Percentiles rank a stretch among this genome's conserved stretches.
Evolutionary conservation across 2,329 filamentous ascomycete genomes (phyloP).

Genomic region (Cytospora chrysosperma): DNA sequence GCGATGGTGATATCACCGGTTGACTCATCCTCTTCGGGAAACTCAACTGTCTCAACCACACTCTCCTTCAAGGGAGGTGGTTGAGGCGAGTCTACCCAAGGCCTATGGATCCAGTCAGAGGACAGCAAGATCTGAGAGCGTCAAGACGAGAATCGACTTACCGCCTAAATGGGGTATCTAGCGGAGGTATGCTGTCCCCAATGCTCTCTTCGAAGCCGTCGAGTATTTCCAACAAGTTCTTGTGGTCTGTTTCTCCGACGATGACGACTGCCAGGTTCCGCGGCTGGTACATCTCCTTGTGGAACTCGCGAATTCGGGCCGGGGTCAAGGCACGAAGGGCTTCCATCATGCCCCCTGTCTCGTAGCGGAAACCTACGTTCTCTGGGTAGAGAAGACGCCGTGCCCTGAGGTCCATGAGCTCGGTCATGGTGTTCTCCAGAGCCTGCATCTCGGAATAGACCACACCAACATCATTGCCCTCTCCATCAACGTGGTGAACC

Average conservation of each 20-base stretch:
- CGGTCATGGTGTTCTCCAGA: slow-evolving; percentile 77
- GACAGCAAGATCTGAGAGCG: not conserved
- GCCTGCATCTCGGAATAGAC: slow-evolving; percentile 99
- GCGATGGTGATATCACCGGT: slow-evolving; percentile 83
- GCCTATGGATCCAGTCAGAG: slow-evolving; percentile 39
- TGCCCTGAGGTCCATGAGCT: slow-evolving; percentile 84
- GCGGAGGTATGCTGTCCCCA: slow-evolving; percentile 73
- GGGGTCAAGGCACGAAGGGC: slow-evolving; percentile 81
- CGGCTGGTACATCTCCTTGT: slow-evolving; percentile 96
- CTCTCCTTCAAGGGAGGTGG: slow-evolving; percentile 72
- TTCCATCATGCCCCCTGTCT: slow-evolving; percentile 97
- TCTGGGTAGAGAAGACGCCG: slow-evolving; percentile 82
- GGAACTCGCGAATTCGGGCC: slow-evolving; percentile 90
- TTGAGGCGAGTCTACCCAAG: slow-evolving; percentile 87
- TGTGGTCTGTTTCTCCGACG: slow-evolving; percentile 86
- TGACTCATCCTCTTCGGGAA: slow-evolving; percentile 95
- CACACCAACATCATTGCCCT: slow-evolving; percentile 91
- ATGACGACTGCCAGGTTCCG: slow-evolving; percentile 90
- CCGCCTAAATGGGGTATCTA: slow-evolving; percentile 74
- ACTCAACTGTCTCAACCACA: slow-evolving; percentile 75
- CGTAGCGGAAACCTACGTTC: slow-evolving; percentile 89
- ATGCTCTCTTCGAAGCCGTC: slow-evolving; percentile 89
- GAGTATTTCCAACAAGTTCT: slow-evolving; percentile 74
- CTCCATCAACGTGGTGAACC: slow-evolving; percentile 91
- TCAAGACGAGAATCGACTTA: slow-evolving; percentile 26